Percentiles rank a stretch among this genome's conserved stretches.
phyloP scores from a whole-genome alignment of 2,329 filamentous ascomycete species.

The Fusarium austroafricanum region DNA sequence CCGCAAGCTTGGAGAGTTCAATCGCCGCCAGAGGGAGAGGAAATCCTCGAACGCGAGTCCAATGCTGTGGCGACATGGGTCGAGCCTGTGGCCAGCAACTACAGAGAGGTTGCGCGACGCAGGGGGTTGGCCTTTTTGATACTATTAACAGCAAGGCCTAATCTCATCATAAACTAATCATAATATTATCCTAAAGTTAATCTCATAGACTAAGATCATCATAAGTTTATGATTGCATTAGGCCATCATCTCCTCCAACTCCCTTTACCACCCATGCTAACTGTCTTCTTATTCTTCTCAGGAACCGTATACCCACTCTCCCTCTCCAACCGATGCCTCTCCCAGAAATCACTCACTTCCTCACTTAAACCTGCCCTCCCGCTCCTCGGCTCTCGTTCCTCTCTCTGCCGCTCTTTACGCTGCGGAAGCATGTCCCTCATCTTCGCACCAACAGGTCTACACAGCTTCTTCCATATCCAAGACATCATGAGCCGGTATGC shows the following conservation, averaged over 20 bases:
- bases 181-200: too few relatives aligned
- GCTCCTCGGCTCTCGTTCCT: conserved; percentile 36
- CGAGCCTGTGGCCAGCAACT: too few relatives aligned
- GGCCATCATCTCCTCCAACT: conserved; percentile 21
- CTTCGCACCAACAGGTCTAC: conserved; percentile 36
- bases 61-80: too few relatives aligned
- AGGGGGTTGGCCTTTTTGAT: too few relatives aligned
- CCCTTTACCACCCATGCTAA: conserved; percentile 1
- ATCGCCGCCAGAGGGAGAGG: too few relatives aligned
- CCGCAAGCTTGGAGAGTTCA: too few relatives aligned
- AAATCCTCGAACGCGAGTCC: too few relatives aligned
- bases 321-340: conserved; percentile 54
- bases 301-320: conserved; percentile 55
- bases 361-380: conserved; percentile 35
- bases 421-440: conserved; percentile 32
- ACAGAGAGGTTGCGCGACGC: too few relatives aligned
- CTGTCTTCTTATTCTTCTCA: conserved; percentile 50
- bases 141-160: too few relatives aligned
- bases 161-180: too few relatives aligned
- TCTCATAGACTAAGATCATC: too few relatives aligned
- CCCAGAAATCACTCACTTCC: conserved; percentile 57
- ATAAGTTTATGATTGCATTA: too few relatives aligned
- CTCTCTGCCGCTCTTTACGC: conserved; percentile 29
- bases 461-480: conserved; percentile 41
- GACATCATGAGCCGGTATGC: conserved; percentile 20